Evolutionary conservation across 75 land plant species (phyloP).

Genomic region (Adiantum capillusveneris): DNA sequence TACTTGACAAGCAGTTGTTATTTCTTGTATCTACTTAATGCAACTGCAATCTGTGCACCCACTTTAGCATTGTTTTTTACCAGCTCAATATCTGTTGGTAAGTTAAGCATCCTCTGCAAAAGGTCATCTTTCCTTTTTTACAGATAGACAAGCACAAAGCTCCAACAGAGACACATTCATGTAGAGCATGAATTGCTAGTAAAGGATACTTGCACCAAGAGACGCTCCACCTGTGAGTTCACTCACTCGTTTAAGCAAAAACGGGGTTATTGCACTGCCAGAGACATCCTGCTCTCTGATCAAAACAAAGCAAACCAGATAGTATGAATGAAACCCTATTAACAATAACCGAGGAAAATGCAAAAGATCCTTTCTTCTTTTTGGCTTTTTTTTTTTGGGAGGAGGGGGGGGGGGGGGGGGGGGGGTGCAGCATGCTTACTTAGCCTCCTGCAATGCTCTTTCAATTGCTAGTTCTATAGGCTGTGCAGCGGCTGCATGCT

Average conservation of each 20-base stretch:
- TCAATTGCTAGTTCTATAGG: slow-evolving; percentile 79
- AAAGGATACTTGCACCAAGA: slow-evolving; percentile 86
- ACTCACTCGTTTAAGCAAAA: slow-evolving; percentile 71
- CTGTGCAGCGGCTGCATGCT: slow-evolving; percentile 66
- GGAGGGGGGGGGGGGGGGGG: no score
- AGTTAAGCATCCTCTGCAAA: slow-evolving; percentile 10
- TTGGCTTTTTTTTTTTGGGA: no score
- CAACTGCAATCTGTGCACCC: slow-evolving; percentile 73
- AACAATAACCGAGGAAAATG: no score
- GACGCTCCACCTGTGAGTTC: slow-evolving; percentile 88
- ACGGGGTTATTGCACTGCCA: slow-evolving; percentile 84
- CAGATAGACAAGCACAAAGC: neutral
- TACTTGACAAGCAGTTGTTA: no score
- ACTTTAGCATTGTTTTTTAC: slow-evolving; percentile 79
- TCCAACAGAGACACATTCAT: neutral
- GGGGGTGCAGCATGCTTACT: no score
- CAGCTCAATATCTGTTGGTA: slow-evolving; percentile 68
- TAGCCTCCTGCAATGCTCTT: slow-evolving; percentile 58
- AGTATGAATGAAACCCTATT: no score
- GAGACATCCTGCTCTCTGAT: slow-evolving; percentile 49
- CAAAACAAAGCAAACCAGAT: no score
- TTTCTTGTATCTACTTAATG: slow-evolving; percentile 32
- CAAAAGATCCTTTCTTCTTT: no score
- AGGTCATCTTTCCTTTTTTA: neutral
- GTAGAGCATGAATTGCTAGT: neutral